Conservation (phyloP, 192 early-diverging fungal species). For the Globomyces pollinis-pini region DNA sequence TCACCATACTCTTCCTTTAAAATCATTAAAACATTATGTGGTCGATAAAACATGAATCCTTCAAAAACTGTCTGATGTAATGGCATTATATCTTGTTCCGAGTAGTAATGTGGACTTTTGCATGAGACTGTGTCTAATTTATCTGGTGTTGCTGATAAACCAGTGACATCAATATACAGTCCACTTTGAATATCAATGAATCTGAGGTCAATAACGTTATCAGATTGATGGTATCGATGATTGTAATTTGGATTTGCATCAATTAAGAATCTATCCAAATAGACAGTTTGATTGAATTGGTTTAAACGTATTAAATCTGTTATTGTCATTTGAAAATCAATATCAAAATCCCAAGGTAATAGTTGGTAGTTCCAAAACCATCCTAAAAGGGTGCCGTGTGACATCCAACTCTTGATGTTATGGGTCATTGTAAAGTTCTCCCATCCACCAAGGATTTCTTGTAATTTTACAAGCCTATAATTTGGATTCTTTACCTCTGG, state of each 20-base stretch:
- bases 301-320: not conserved
- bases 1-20: slow-evolving; percentile 13
- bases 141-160: not conserved
- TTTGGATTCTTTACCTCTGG: no score
- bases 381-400: slow-evolving; percentile 29
- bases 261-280: no score
- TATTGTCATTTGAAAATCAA: slow-evolving; percentile 15
- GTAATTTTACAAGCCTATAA: no score
- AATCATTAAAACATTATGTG: not conserved
- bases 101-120: slow-evolving; percentile 9
- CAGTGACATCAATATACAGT: slow-evolving; percentile 12
- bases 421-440: no score
- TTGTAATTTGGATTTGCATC: slow-evolving; percentile 3
- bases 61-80: not conserved
- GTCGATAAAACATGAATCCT: slow-evolving; percentile 9
- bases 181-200: slow-evolving; percentile 10
- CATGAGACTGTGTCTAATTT: not conserved
- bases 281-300: not conserved
- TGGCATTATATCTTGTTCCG: not conserved
- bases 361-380: slow-evolving; percentile 27
- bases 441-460: no score
- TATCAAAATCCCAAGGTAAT: slow-evolving; percentile 34
- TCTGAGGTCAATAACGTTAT: slow-evolving; percentile 9
- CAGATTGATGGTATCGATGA: not conserved
- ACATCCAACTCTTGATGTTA: no score